Evolutionary conservation across 2,329 filamentous ascomycete genomes (phyloP).

Genomic region (Rhexocercosporidium sp.): DNA sequence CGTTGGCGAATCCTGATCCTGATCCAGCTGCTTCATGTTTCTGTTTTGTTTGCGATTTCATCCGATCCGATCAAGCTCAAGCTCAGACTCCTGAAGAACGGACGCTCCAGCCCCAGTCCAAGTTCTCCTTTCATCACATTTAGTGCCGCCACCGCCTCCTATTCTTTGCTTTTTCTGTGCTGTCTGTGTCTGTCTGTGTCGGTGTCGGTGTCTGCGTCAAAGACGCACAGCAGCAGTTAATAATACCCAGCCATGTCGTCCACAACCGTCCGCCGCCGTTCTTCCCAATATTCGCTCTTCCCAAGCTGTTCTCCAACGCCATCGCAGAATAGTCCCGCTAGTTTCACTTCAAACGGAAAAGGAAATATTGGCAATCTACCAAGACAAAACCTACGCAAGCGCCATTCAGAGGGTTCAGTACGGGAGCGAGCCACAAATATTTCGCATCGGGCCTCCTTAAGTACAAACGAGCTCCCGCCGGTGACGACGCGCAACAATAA

Average conservation of each 20-base stretch:
- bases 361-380: background rate
- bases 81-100: background rate
- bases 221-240: background rate
- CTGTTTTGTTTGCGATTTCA: conserved; percentile 20
- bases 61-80: conserved; percentile 5
- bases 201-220: background rate
- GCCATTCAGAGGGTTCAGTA: conserved; percentile 8
- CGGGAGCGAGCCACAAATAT: conserved; percentile 7
- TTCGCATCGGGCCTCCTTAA: conserved; percentile 2
- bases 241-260: conserved; percentile 15
- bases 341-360: conserved; percentile 15
- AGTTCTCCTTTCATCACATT: background rate
- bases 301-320: conserved; percentile 22
- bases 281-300: conserved; percentile 29
- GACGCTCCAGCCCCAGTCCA: background rate
- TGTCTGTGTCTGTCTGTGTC: background rate
- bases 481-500: background rate
- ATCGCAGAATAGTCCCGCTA: background rate
- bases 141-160: background rate
- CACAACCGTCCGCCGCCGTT: conserved; percentile 8
- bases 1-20: conserved; percentile 14
- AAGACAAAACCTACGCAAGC: background rate
- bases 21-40: conserved; percentile 21
- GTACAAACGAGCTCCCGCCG: background rate
- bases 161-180: conserved; percentile 4